Percentiles rank a stretch among this genome's conserved stretches.
Evolutionary conservation across 169 alveolate species (phyloP).

Genomic region (Plasmodium fragile): DNA sequence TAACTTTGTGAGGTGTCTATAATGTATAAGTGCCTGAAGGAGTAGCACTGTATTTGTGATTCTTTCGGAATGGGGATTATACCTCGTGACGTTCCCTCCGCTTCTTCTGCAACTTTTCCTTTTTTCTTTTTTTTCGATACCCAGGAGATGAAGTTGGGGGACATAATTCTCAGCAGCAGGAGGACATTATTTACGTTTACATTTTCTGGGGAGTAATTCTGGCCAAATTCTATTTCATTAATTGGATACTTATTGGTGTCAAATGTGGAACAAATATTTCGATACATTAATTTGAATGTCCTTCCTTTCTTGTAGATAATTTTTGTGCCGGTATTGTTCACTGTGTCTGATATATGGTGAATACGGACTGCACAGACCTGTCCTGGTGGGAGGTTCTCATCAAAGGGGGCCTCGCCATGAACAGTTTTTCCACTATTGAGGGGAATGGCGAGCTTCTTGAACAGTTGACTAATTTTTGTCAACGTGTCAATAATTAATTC

Average conservation of each 20-base stretch:
- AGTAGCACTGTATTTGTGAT: neutral
- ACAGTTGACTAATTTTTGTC: neutral
- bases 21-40: slow-evolving; percentile 2
- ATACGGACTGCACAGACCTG: too few species aligned
- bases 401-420: neutral
- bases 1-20: neutral
- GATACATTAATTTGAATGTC: neutral
- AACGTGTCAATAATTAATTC: neutral
- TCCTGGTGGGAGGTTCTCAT: neutral
- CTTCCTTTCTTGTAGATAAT: slow-evolving; percentile 4
- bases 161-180: slow-evolving; percentile 51
- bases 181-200: slow-evolving; percentile 62
- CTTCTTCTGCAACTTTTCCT: neutral
- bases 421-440: neutral
- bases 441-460: neutral
- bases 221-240: slow-evolving; percentile 9
- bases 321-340: slow-evolving; percentile 8
- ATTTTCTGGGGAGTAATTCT: slow-evolving; percentile 32
- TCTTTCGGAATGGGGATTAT: neutral
- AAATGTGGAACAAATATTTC: slow-evolving; percentile 6
- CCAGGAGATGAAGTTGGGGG: slow-evolving; percentile 65
- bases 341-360: neutral
- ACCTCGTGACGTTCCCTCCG: neutral
- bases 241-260: slow-evolving; percentile 37
- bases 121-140: neutral